These are phyloP conservation scores for Boeremia lycopersici DNA, from an alignment of 2,329 filamentous ascomycete species.

Conservation along the genomic window DNA sequence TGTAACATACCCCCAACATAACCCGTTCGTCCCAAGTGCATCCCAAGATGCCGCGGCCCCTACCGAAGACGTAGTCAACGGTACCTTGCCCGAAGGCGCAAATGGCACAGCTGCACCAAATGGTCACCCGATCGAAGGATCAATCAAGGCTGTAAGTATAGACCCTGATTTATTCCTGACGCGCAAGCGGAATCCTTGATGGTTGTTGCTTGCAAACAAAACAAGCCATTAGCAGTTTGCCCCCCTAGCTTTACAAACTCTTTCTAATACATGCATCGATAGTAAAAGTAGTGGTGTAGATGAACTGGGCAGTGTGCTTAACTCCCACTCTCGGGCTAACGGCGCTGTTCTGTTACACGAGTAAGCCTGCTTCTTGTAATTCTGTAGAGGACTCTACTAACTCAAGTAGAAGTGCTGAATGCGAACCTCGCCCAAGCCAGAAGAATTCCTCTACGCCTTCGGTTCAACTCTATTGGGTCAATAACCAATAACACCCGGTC, in stretches of 20 bases:
- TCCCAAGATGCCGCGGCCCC: slow-evolving; percentile 20
- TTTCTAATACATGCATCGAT: slow-evolving; percentile 63
- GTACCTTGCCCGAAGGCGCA: slow-evolving; percentile 24
- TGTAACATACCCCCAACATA: slow-evolving; percentile 33
- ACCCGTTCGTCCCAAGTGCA: slow-evolving; percentile 34
- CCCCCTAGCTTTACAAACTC: slow-evolving; percentile 51
- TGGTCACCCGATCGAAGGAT: slow-evolving; percentile 35
- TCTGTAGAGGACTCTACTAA: neutral
- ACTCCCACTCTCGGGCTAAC: slow-evolving; percentile 45
- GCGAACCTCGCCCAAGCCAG: slow-evolving; percentile 25
- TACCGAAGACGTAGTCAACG: slow-evolving; percentile 30
- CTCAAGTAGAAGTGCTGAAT: slow-evolving; percentile 25
- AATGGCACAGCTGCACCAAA: slow-evolving; percentile 31
- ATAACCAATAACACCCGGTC: slow-evolving; percentile 53
- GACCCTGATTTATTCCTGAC: slow-evolving; percentile 58
- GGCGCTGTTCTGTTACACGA: slow-evolving; percentile 40
- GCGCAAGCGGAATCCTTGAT: slow-evolving; percentile 59
- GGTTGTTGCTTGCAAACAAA: slow-evolving; percentile 58
- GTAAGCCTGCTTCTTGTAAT: slow-evolving; percentile 30
- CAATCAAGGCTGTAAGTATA: slow-evolving; percentile 43
- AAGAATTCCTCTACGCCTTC: slow-evolving; percentile 27
- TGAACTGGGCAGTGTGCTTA: slow-evolving; percentile 52
- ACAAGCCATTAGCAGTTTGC: slow-evolving; percentile 38
- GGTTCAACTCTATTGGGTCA: slow-evolving; percentile 56
- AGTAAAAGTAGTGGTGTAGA: slow-evolving; percentile 55